These are phyloP conservation scores for Marchantia paleacea DNA, from an alignment of 225 moss, liverwort and hornwort genomes.

Conservation along the genomic window DNA sequence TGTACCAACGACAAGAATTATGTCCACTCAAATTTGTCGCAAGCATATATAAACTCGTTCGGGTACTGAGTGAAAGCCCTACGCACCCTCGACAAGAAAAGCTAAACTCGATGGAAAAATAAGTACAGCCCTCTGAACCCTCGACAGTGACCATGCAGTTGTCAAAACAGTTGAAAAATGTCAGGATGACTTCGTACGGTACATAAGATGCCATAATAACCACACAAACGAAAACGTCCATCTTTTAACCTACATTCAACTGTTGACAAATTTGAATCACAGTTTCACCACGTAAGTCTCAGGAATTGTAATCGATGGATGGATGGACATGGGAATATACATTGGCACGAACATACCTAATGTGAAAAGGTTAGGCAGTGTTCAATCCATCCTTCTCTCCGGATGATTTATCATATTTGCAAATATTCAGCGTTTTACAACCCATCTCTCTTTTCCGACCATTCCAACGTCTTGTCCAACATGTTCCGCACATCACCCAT, in stretches of 20 bases:
- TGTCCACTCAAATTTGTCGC: background rate
- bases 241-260: background rate
- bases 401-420: background rate
- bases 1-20: background rate
- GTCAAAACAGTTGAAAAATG: too few relatives aligned
- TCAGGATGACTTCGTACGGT: too few relatives aligned
- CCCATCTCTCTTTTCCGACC: background rate
- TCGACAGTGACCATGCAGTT: too few relatives aligned
- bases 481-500: background rate
- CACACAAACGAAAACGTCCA: background rate
- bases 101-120: too few relatives aligned
- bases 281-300: background rate
- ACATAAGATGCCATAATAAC: background rate
- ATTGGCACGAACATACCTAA: background rate
- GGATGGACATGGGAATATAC: too few relatives aligned
- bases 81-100: too few relatives aligned
- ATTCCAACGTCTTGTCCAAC: background rate
- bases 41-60: background rate
- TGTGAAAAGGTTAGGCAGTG: background rate
- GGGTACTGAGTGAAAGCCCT: too few relatives aligned
- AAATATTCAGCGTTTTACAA: background rate
- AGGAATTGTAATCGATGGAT: background rate
- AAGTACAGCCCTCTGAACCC: too few relatives aligned
- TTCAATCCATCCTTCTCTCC: background rate
- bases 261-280: background rate